A percentile compares a stretch with the other conserved stretches of the same genome.
Conservation (phyloP, 495 filamentous ascomycete species). For the Hyphodiscus hymeniophilus region DNA sequence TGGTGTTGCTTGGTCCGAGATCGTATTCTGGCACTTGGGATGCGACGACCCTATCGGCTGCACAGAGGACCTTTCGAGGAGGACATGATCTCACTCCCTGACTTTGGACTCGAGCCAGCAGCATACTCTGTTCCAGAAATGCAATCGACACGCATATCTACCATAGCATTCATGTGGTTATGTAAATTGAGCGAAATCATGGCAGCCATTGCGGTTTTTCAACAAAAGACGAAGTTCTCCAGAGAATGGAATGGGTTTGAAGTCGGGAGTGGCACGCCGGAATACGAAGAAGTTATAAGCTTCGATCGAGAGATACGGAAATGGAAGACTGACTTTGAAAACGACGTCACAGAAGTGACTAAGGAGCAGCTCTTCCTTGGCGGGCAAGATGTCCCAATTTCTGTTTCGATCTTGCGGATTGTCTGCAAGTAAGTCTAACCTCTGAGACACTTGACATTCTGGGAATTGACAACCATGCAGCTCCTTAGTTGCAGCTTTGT, state of each 20-base stretch:
- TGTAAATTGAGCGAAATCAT: slow-evolving; percentile 11
- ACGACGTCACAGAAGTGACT: background rate
- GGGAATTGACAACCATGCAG: background rate
- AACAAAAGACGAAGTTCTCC: slow-evolving; percentile 3
- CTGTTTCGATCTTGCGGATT: slow-evolving; percentile 7
- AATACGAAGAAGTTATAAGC: background rate
- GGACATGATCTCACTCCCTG: slow-evolving; percentile 4
- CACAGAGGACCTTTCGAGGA: slow-evolving; percentile 8
- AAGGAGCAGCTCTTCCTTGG: too few species aligned
- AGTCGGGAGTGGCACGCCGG: background rate
- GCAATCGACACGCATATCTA: slow-evolving; percentile 1
- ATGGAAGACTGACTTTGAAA: slow-evolving; percentile 6
- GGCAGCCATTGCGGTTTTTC: slow-evolving; percentile 5
- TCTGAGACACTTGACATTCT: background rate
- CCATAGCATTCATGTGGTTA: slow-evolving; percentile 10
- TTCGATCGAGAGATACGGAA: slow-evolving; percentile 2
- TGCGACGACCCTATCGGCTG: slow-evolving; percentile 10
- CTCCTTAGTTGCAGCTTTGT: slow-evolving; percentile 7
- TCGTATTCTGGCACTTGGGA: slow-evolving; percentile 10
- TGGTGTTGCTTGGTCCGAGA: slow-evolving; percentile 15
- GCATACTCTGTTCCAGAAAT: slow-evolving; percentile 1
- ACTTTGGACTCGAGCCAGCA: slow-evolving; percentile 9
- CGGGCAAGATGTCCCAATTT: slow-evolving; percentile 1
- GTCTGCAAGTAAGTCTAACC: slow-evolving; percentile 5
- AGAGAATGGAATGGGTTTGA: slow-evolving; percentile 1